Conservation (phyloP, 2,329 filamentous ascomycete genomes). For the Fusarium torreyae region DNA sequence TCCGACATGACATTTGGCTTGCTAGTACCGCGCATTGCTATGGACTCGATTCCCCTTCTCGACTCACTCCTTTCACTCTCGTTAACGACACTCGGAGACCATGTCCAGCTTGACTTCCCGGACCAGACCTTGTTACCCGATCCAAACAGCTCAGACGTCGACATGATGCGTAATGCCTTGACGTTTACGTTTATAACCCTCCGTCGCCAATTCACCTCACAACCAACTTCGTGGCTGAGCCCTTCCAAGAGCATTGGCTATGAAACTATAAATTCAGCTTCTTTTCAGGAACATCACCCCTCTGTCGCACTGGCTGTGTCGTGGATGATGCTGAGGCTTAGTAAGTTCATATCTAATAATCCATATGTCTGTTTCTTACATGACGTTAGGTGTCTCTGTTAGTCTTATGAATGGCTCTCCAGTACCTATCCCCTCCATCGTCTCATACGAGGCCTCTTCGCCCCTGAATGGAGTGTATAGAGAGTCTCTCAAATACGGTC, state of each 20-base stretch:
- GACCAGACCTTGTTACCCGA: slow-evolving; percentile 19
- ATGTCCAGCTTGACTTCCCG: slow-evolving; percentile 23
- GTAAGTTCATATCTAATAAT: slow-evolving; percentile 31
- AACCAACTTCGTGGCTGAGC: slow-evolving; percentile 42
- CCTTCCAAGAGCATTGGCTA: slow-evolving; percentile 35
- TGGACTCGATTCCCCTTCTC: slow-evolving; percentile 45
- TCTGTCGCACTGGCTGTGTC: slow-evolving; percentile 35
- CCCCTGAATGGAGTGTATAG: slow-evolving; percentile 36
- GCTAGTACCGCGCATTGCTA: slow-evolving; percentile 52
- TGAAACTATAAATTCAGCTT: slow-evolving; percentile 28
- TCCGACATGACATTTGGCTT: slow-evolving; percentile 59
- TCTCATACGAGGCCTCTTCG: slow-evolving; percentile 38
- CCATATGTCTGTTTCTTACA: not conserved
- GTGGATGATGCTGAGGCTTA: slow-evolving; percentile 49
- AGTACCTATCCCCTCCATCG: slow-evolving; percentile 47
- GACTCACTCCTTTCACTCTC: slow-evolving; percentile 49
- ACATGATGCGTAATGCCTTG: slow-evolving; percentile 23
- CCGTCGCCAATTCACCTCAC: slow-evolving; percentile 33
- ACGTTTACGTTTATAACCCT: slow-evolving; percentile 32
- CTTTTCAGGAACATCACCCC: slow-evolving; percentile 38
- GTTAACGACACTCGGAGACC: slow-evolving; percentile 32
- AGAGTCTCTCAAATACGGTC: slow-evolving; percentile 43
- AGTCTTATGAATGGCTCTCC: slow-evolving; percentile 49
- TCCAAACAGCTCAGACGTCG: slow-evolving; percentile 18
- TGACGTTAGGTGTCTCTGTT: slow-evolving; percentile 47